Evolutionary conservation across 768 basidiomycete species (phyloP), one percentile per base, ranked within the genome.

Genomic region (Solioccasus polychromus): DNA sequence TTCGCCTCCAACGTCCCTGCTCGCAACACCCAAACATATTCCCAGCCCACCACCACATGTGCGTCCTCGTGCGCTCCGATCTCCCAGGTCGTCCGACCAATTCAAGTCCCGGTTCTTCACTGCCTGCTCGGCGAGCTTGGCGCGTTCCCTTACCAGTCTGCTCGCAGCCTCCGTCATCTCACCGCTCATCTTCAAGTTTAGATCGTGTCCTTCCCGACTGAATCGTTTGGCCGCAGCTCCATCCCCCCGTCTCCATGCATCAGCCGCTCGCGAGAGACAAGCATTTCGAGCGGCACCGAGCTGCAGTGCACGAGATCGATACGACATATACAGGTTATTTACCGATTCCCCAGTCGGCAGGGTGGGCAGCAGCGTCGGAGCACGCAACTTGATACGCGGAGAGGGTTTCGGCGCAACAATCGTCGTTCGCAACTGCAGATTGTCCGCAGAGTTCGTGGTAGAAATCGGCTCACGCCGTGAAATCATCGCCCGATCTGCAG

Each of bases 191-290:
- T 89, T 88, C 34, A 80, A 82, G 58, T 98, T 98, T 48, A 96
- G 70, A 32, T 95, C 92, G 56, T 95, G 90, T 1, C 93, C 96
- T 60, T 98, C 94, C 32, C 90, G 74, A 51, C 87, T 90, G 70
- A 95, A 98, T 37, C 92, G 75, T 68, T 97, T 96, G 29, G 96
- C 96, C 1, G 89, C 87, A 0, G 94, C 92, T 3, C 95, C 95
- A 55, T 99, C 96, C 1, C 95, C 94, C 2, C 92, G 78, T 44
- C 91, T 77, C 90, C 92, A 99, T 3, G 94, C 92, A 58, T 96
- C 93, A 3, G 96, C 95, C 11, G 96, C 96, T 35, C 92, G 82
- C 2, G 91, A 91, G 22, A 99, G 75, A 64, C 91, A 96, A 14
- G 92, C 92, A 57, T 98, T 98, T 29, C 96, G 76, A 25, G 91